These are phyloP conservation scores for Microbotryomycetes sp. DNA, from an alignment of 1,284 basidiomycete species.

Conservation along the genomic window DNA sequence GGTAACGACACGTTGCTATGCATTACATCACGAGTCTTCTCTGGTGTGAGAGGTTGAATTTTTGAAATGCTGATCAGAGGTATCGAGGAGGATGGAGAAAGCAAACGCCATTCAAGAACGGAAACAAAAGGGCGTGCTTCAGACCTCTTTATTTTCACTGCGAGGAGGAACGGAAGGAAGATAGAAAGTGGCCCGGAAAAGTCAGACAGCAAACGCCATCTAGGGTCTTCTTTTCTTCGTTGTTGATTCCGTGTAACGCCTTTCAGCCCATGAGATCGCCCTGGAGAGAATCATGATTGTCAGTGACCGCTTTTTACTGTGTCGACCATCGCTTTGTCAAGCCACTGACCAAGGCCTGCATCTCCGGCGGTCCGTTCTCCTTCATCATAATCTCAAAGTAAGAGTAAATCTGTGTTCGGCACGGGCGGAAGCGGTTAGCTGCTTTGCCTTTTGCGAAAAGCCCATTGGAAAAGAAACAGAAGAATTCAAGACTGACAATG, in stretches of 20 bases:
- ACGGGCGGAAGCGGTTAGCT: neutral
- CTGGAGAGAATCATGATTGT: neutral
- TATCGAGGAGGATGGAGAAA: neutral
- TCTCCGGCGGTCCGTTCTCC: conserved; percentile 34
- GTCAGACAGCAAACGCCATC: too few species aligned
- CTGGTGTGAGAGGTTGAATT: too few species aligned
- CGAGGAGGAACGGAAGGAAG: too few species aligned
- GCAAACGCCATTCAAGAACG: neutral
- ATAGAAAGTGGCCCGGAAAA: too few species aligned
- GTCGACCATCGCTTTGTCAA: neutral
- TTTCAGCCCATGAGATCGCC: neutral
- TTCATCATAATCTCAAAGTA: conserved; percentile 49
- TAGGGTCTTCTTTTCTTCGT: too few species aligned
- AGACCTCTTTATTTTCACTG: too few species aligned
- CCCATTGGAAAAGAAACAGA: neutral
- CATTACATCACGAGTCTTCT: too few species aligned
- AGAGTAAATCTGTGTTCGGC: conserved; percentile 11
- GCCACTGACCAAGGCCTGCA: neutral
- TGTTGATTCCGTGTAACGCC: too few species aligned
- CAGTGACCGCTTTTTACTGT: too few species aligned
- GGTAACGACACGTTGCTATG: too few species aligned
- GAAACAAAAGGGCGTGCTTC: too few species aligned
- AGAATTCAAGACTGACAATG: neutral
- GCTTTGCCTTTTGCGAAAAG: neutral
- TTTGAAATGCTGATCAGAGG: neutral